Evolutionary conservation across 352 stramenopile genomes (phyloP).

Genomic region (Phytophthora pistaciae): DNA sequence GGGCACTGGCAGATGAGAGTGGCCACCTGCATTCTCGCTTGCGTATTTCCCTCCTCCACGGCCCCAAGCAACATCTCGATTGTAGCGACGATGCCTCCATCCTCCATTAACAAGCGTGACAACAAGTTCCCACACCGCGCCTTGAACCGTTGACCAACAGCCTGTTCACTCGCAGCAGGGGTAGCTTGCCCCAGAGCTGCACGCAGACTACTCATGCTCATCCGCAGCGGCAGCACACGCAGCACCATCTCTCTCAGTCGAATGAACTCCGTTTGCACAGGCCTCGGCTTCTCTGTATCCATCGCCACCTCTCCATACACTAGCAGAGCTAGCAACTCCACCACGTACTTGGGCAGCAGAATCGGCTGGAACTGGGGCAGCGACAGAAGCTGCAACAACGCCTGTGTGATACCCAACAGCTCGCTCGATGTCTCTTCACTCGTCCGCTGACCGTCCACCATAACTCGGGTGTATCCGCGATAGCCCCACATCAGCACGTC

Average conservation of each 20-base stretch:
- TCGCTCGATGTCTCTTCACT: conserved; percentile 28
- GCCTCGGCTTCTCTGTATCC: conserved; percentile 20
- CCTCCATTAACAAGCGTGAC: conserved; percentile 68
- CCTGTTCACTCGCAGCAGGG: conserved; percentile 15
- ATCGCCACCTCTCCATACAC: conserved; percentile 55
- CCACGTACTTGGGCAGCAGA: conserved; percentile 80
- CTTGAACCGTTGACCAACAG: conserved; percentile 61
- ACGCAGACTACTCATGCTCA: conserved; percentile 82
- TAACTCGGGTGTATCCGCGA: conserved; percentile 26
- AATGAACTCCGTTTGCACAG: conserved; percentile 44
- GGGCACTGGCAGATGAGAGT: conserved; percentile 82
- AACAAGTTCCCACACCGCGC: conserved; percentile 66
- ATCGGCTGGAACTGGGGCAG: conserved; percentile 84
- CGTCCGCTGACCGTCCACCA: conserved; percentile 12
- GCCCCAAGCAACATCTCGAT: conserved; percentile 84
- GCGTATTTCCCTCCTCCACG: conserved; percentile 87
- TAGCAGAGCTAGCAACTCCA: conserved; percentile 78
- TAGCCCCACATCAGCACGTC: conserved; percentile 59
- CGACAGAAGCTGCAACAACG: conserved; percentile 67
- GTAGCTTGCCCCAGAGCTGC: conserved; percentile 64
- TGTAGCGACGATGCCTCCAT: conserved; percentile 78
- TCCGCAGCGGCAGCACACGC: conserved; percentile 60
- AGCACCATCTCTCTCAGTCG: conserved; percentile 54
- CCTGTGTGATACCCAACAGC: conserved; percentile 53
- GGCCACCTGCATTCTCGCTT: conserved; percentile 84